Conservation (phyloP, 257 asterid species). For the Lycium barbarum region DNA sequence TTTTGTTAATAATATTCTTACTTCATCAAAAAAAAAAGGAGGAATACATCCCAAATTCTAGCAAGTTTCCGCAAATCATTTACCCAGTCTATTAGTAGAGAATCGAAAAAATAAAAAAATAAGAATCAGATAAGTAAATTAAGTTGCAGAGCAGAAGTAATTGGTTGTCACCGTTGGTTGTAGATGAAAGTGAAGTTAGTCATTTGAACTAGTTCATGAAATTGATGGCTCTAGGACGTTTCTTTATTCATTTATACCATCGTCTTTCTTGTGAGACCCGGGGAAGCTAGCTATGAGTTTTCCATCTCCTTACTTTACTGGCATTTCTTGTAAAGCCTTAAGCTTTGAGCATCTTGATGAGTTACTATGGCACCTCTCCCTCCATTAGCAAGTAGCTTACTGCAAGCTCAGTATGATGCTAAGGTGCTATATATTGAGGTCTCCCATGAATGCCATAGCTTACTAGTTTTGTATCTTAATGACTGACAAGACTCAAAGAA, state of each 20-base stretch:
- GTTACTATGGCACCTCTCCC: neutral
- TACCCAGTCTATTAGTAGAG: neutral
- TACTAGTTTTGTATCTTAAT: conserved; percentile 5
- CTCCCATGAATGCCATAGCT: neutral
- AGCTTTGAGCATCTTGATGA: neutral
- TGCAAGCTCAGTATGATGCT: neutral
- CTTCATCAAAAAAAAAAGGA: neutral
- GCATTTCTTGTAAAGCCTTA: neutral
- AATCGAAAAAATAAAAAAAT: neutral
- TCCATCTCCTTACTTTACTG: neutral
- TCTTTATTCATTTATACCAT: neutral
- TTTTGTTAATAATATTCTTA: too few species aligned
- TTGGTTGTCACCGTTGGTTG: neutral
- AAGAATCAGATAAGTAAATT: neutral
- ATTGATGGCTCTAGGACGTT: neutral
- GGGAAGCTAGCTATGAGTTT: neutral
- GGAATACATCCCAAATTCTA: conserved; percentile 3
- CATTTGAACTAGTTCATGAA: neutral
- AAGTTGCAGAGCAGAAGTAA: neutral
- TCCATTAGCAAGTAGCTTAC: too few species aligned
- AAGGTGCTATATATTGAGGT: neutral
- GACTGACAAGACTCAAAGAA: neutral
- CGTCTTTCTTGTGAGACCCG: neutral
- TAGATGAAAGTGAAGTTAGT: neutral
- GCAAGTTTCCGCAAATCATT: conserved; percentile 13